Evolutionary conservation across 495 filamentous ascomycete species (phyloP).

Genomic region (Xylaria nigripes): DNA sequence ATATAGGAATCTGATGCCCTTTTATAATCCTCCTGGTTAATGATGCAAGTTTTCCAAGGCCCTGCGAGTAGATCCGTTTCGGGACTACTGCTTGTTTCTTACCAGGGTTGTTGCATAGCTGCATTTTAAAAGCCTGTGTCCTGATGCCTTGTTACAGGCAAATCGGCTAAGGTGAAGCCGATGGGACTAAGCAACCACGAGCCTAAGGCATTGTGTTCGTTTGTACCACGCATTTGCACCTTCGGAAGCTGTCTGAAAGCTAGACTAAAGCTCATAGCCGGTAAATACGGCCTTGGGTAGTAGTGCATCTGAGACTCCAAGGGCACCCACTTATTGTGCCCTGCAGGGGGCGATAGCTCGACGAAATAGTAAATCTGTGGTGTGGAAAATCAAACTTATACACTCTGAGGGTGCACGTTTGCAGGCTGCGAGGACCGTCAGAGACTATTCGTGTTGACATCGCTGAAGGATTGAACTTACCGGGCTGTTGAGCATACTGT

Average conservation of each 20-base stretch:
- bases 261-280: background rate
- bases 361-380: constrained; percentile 2
- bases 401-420: constrained; percentile 43
- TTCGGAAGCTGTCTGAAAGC: background rate
- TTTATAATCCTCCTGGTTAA: constrained; percentile 6
- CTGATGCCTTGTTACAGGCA: constrained; percentile 8
- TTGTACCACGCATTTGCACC: background rate
- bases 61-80: constrained; percentile 17
- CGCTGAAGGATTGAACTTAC: constrained; percentile 45
- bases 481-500: constrained; percentile 89
- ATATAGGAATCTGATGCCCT: constrained; percentile 3
- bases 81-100: constrained; percentile 11
- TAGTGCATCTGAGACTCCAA: background rate
- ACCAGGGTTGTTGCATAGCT: constrained; percentile 23
- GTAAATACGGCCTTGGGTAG: background rate
- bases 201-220: background rate
- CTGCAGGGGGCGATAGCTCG: constrained; percentile 5
- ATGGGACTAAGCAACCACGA: background rate
- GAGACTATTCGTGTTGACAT: constrained; percentile 1
- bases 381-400: constrained; percentile 23
- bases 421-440: constrained; percentile 31
- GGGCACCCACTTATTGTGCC: background rate
- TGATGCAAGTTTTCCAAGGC: constrained; percentile 1
- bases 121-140: constrained; percentile 1
- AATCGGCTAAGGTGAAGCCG: constrained; percentile 16